Conservation (phyloP, 169 alveolate species). For the Eimeria acervulina region DNA sequence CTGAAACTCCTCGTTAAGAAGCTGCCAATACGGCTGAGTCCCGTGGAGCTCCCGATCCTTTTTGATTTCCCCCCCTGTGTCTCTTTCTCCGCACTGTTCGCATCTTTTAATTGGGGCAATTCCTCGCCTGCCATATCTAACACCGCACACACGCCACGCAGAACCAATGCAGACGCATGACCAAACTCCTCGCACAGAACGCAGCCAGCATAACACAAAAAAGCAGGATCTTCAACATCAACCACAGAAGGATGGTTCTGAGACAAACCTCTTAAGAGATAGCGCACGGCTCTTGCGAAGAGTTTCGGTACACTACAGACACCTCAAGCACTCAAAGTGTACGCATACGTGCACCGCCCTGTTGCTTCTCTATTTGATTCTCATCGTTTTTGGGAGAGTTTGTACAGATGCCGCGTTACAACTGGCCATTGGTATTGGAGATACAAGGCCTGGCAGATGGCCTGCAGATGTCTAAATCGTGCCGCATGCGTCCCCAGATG, state of each 20-base stretch:
- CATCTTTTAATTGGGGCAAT: background rate
- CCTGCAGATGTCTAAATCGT: background rate
- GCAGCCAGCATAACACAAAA: background rate
- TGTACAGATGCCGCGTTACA: background rate
- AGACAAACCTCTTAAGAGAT: background rate
- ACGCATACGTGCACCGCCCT: background rate
- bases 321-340: background rate
- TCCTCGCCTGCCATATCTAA: background rate
- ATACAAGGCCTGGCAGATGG: background rate
- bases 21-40: slow-evolving; percentile 40
- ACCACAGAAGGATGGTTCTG: background rate
- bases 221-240: background rate
- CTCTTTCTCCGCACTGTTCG: background rate
- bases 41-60: background rate
- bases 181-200: background rate
- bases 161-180: background rate
- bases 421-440: background rate
- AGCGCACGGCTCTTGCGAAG: background rate
- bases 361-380: background rate
- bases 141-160: background rate
- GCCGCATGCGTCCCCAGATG: background rate
- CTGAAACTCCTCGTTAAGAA: slow-evolving; percentile 48
- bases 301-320: background rate
- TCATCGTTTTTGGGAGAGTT: background rate
- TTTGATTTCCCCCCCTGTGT: background rate